Base-by-base conservation (phyloP, 768 basidiomycete species). In the Tylopilus sp. region DNA sequence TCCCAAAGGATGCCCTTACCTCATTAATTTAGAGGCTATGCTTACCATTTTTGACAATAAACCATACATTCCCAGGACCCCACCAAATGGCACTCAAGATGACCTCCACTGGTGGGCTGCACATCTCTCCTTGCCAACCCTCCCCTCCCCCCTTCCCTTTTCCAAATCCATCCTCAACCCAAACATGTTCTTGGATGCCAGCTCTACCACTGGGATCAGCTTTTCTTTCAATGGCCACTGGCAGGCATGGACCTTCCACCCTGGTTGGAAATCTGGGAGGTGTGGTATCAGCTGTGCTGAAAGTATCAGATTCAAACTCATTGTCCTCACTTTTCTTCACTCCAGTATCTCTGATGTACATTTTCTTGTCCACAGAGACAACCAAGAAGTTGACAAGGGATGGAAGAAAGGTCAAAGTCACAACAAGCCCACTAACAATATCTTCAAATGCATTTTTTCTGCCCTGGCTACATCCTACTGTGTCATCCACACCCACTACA, bases 241-340 rank as follows among this genome's bases (percentile, higher is more conserved):
- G 76, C 22, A 66, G 9, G 71, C 72, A 0, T 75, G 71, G 69
- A 11, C 42, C 0, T 68, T 76, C 13, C 21, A 60, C 3, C 65
- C 63, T 1, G 66, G 63, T 0, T 77, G 74, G 75, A 44, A 64
- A 14, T 2, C 6, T 4, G 4, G n/a, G 1, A 56, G 64, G n/a
- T n/a, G 38, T 4, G 74, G 79, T 50, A 81, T 80, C 49, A 62
- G 62, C 0, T 81, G 78, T 77, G 77, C 65, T 0, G 59, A 67
- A 29, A 58, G 56, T 0, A 17, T 65, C 4, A 13, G 25, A 0
- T 16, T 55, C 2, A 13, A 51, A 7, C 25, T 50, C 9, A 44
- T 51, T 9, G 0, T 58, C 8, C 10, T n/a, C 1, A 10, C 42
- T 11, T 28, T 65, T 4, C 9, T 30, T 3, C 0, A 30, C 29